phyloP scores from a whole-genome alignment of 768 basidiomycete species.

The Tremella fuciformis region DNA sequence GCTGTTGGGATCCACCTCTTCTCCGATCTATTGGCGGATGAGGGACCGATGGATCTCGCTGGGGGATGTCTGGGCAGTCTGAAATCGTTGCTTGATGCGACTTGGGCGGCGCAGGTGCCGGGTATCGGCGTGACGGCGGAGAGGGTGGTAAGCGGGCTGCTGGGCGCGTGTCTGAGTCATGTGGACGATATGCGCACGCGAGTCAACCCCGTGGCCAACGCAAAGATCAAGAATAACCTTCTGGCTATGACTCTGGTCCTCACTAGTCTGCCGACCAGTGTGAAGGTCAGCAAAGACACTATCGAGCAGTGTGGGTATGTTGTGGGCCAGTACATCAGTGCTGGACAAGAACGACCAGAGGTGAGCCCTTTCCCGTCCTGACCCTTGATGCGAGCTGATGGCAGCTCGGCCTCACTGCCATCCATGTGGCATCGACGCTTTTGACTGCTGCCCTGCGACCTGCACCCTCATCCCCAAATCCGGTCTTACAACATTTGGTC shows the following conservation, averaged over 20 bases:
- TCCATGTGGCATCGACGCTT: constrained; percentile 84
- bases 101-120: constrained; percentile 50
- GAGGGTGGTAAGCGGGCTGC: constrained; percentile 63
- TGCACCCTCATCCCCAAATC: constrained; percentile 24
- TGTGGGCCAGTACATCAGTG: constrained; percentile 74
- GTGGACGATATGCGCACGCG: constrained; percentile 93
- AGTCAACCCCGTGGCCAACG: constrained; percentile 67
- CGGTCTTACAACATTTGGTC: constrained; percentile 64
- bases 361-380: constrained; percentile 53
- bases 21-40: constrained; percentile 78
- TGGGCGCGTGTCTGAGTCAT: constrained; percentile 81
- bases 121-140: constrained; percentile 47
- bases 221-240: constrained; percentile 87
- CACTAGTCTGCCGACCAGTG: constrained; percentile 67
- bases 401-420: constrained; percentile 76
- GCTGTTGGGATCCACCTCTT: constrained; percentile 77
- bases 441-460: constrained; percentile 68
- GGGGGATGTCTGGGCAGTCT: constrained; percentile 76
- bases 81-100: constrained; percentile 65
- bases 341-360: constrained; percentile 59
- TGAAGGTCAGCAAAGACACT: constrained; percentile 67
- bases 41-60: constrained; percentile 72
- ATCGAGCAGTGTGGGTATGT: constrained; percentile 82
- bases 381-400: neutral
- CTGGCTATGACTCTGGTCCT: constrained; percentile 79